Base-by-base conservation (phyloP, 306 rosid species). In the Malus fusca region DNA sequence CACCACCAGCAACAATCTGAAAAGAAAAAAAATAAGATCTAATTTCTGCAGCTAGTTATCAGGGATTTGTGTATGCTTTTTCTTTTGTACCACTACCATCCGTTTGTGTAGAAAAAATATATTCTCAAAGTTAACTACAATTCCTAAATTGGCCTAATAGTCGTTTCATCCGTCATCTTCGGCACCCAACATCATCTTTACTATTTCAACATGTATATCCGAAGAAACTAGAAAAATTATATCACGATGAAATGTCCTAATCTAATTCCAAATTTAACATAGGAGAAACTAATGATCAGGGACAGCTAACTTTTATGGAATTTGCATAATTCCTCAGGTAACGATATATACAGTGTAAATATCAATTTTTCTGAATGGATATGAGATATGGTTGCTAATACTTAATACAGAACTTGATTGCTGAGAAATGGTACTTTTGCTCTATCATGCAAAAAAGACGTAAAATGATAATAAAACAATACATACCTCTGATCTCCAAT, bases 401-500 rank as follows among this genome's bases (percentile, higher is more conserved):
- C 26, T 22, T 75, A 67, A 35, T 52, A 37, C 26, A 31, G 72
- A 67, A 60, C n/a, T 42, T 74, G 69, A 74, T 42, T 22, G 13
- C 63, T 12, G 31, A 35, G 43, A 74, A 19, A 74, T 60, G 53
- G 3, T 33, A 23, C 7, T 22, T 67, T n/a, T 42, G 31, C 55
- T 42, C 55, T 68, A 42, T 11, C 72, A 13, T 42, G 31, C 55
- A 11, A 66, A 14, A 28, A 17, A 19, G n/a, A 14, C 18, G 14
- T 19, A 2, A 46, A 64, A 58, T 12, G 10, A 51, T 56, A 8
- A 55, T 43, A 61, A n/a, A 30, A 30, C 40, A 61, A 65, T 43
- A 35, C 26, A 28, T 77, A 95, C 97, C 99, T 90, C 87, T 55
- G 72, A 73, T 58, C 66, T 68, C 89, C 84, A 84, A 30, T 18